Conservation (phyloP, 768 basidiomycete species). For the Boletellus ananas region DNA sequence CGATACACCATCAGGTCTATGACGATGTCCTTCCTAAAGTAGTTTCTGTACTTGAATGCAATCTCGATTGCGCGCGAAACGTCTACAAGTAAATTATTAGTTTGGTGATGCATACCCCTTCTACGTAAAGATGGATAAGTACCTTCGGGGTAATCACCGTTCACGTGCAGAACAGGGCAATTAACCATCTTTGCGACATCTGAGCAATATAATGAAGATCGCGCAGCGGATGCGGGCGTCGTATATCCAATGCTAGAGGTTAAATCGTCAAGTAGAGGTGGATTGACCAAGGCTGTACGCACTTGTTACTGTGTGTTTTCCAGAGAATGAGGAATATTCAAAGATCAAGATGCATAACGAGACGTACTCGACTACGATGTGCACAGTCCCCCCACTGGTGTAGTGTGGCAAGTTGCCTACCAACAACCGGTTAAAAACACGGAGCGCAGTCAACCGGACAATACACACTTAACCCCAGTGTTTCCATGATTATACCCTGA, state of each 20-base stretch:
- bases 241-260: conserved; percentile 82
- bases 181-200: conserved; percentile 90
- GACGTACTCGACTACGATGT: conserved; percentile 86
- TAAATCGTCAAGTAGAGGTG: conserved; percentile 1
- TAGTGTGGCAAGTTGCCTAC: conserved; percentile 85
- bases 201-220: conserved; percentile 85
- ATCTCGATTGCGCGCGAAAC: conserved; percentile 81
- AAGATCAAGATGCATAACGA: background rate
- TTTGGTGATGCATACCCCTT: background rate
- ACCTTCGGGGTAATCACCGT: conserved; percentile 89
- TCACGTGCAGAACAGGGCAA: conserved; percentile 85
- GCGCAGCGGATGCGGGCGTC: conserved; percentile 77
- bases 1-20: conserved; percentile 88
- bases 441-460: background rate
- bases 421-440: background rate
- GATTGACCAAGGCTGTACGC: conserved; percentile 7
- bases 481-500: conserved; percentile 88
- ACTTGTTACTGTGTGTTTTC: conserved; percentile 54
- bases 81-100: conserved; percentile 41
- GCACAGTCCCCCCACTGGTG: conserved; percentile 86
- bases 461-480: conserved; percentile 69
- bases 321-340: background rate
- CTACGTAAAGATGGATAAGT: background rate
- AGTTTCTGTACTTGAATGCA: conserved; percentile 83
- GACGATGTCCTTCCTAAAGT: conserved; percentile 89